Evolutionary conservation across 129 eudicot species (phyloP), one percentile per base, ranked within the genome.

Genomic region (Arctium minus): DNA sequence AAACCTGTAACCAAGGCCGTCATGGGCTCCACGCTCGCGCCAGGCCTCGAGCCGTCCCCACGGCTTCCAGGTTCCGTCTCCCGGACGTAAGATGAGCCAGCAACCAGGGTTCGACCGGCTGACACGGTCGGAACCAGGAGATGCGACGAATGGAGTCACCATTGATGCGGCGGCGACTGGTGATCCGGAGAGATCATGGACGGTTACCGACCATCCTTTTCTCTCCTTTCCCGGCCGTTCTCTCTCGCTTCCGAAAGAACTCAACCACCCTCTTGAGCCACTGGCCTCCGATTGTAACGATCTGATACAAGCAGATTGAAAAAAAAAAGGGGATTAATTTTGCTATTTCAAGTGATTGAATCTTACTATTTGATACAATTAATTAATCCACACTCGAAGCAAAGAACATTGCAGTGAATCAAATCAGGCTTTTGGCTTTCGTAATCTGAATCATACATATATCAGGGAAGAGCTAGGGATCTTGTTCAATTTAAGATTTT

Each of bases 11-110:
- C 98, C 98, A 0, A 93, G 87, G 1, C 96, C 88, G 31, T 91
- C 92, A 0, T 73, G 56, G 11, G 90, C 64, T 7, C 94, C 94
- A 0, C 94, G 90, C 35, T 91, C 95, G 0, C 95, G 89, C 95
- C 95, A 91, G 3, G 95, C 95, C 85, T 91, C 95, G 5, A 92
- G 90, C 50, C 92, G 82, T n/a, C 96, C 96, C 96, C 96, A 92
- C 3, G 93, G 94, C 81, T 88, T 89, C 96, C 96, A 92, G 1
- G 93, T 92, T 8, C 89, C 88, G 18, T 91, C 91, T 0, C 92
- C 91, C 0, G 95, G 95, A 0, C 92, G 85, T n/a, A 91, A 89
- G 33, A 91, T 89, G 22, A 92, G 92, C 96, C 96, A 92, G 9
- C 88, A 87, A 1, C 96, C 96, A 2, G 96, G 96, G 80, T 89